Conservation (phyloP, 306 rosid genomes). For the Sicyos edulis region DNA sequence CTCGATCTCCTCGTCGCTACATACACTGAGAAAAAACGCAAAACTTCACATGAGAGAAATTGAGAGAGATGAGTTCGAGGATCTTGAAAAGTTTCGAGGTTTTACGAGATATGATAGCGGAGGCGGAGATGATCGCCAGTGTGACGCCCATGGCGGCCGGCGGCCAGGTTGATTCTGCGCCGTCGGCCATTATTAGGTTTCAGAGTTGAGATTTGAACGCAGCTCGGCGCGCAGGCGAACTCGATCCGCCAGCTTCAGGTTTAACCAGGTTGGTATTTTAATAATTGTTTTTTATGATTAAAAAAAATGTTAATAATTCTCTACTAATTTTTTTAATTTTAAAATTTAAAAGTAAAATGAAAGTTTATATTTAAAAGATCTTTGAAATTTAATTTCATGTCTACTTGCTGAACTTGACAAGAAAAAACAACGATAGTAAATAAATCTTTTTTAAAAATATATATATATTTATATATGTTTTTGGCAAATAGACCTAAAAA, state of each 20-base stretch:
- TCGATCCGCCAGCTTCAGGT: not conserved
- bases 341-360: no score
- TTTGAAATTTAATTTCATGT: no score
- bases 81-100: not conserved
- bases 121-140: conserved; percentile 48
- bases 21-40: conserved; percentile 33
- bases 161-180: conserved; percentile 30
- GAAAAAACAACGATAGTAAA: no score
- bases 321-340: no score
- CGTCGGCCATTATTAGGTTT: conserved; percentile 13
- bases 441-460: no score
- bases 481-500: no score
- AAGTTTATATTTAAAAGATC: no score
- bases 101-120: conserved; percentile 43
- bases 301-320: no score
- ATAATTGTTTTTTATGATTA: no score
- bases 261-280: no score
- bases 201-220: not conserved
- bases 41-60: not conserved
- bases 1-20: conserved; percentile 42
- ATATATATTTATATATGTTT: no score
- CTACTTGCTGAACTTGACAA: no score
- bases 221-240: not conserved
- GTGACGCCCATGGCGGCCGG: conserved; percentile 32
- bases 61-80: not conserved